phyloP scores from a whole-genome alignment of 1,139 yeast genomes.

The Casaregolazyma lundiana region DNA sequence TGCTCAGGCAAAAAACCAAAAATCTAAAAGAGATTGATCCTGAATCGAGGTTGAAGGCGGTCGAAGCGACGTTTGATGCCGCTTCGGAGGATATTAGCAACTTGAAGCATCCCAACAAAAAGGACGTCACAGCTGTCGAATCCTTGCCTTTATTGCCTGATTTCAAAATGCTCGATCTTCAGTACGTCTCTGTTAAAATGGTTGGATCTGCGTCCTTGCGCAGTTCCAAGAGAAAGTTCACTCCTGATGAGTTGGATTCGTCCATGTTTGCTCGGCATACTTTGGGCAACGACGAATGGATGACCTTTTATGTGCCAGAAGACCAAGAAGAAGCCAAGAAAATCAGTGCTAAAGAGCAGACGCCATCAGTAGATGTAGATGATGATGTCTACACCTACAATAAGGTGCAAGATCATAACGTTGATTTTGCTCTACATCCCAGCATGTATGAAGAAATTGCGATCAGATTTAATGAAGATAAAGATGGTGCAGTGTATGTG shows the following conservation, averaged over 20 bases:
- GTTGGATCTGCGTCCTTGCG: constrained; percentile 70
- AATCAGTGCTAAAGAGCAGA: constrained; percentile 26
- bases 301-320: constrained; percentile 59
- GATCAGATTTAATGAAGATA: constrained; percentile 48
- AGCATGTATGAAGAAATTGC: constrained; percentile 54
- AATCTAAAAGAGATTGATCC: constrained; percentile 33
- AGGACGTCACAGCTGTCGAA: constrained; percentile 64
- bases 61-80: constrained; percentile 71
- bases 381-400: constrained; percentile 50
- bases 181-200: constrained; percentile 66
- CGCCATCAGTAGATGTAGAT: constrained; percentile 29
- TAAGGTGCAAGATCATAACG: constrained; percentile 76
- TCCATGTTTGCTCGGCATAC: constrained; percentile 74
- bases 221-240: constrained; percentile 40
- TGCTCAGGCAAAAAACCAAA: constrained; percentile 24
- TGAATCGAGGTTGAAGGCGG: constrained; percentile 57
- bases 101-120: constrained; percentile 75
- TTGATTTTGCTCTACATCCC: constrained; percentile 50
- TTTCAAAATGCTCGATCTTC: constrained; percentile 79
- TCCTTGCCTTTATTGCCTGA: constrained; percentile 87
- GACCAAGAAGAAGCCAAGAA: constrained; percentile 34
- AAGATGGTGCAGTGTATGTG: constrained; percentile 62
- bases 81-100: constrained; percentile 44
- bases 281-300: constrained; percentile 75
- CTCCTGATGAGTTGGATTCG: constrained; percentile 48